These are phyloP conservation scores for Albatrellus ellisii DNA, from an alignment of 768 basidiomycete genomes.

Conservation along the genomic window DNA sequence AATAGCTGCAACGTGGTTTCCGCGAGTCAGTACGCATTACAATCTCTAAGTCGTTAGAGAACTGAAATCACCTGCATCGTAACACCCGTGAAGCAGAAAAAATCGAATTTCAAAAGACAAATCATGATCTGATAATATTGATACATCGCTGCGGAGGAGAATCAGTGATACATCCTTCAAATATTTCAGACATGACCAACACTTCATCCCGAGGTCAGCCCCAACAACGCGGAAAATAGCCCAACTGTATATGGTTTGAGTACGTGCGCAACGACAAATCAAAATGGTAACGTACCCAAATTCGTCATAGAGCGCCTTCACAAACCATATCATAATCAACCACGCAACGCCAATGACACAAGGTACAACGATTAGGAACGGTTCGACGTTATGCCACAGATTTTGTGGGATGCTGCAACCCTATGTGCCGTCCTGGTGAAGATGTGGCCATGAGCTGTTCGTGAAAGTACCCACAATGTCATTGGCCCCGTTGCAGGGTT, in stretches of 20 bases:
- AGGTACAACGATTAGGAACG: conserved; percentile 63
- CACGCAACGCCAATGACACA: conserved; percentile 55
- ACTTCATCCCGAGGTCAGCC: conserved; percentile 75
- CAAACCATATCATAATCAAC: conserved; percentile 53
- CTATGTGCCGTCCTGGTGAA: conserved; percentile 19
- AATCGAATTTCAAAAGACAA: conserved; percentile 82
- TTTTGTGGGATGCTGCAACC: conserved; percentile 35
- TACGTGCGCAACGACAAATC: background rate
- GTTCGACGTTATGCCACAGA: conserved; percentile 45
- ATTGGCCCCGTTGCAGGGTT: conserved; percentile 23
- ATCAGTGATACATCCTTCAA: conserved; percentile 3
- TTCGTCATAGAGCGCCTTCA: conserved; percentile 61
- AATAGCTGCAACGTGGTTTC: conserved; percentile 40
- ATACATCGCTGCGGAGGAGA: conserved; percentile 56
- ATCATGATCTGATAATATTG: conserved; percentile 82
- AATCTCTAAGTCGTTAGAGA: no score
- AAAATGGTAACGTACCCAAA: conserved; percentile 48
- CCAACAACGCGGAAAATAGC: conserved; percentile 85
- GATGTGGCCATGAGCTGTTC: background rate
- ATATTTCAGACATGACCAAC: conserved; percentile 26
- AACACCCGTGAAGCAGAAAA: conserved; percentile 78
- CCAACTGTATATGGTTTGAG: conserved; percentile 38
- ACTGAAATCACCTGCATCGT: conserved; percentile 83
- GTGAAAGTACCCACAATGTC: conserved; percentile 26
- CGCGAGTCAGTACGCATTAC: conserved; percentile 6